Base-by-base conservation (phyloP, 1,139 yeast genomes). In the Saccharomyces hybrid region DNA sequence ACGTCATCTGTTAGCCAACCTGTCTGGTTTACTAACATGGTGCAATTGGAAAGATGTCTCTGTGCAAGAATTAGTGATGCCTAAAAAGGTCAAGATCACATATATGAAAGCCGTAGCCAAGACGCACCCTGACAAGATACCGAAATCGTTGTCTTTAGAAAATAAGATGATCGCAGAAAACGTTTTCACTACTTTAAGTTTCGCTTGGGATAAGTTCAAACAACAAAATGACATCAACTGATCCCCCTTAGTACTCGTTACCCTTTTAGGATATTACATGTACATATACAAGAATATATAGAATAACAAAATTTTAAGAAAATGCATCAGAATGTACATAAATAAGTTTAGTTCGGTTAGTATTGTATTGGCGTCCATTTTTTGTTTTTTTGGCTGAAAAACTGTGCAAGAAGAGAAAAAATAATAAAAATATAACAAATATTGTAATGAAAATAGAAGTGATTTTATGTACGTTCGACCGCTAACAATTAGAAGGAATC, bases 91-190 rank as follows among this genome's bases (percentile, higher is more conserved):
- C 48, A 91, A 93, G 69, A 74, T 91, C 49, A 77, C 78, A 34
- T 95, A 93, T 70, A 81, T 95, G 91, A 93, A 89, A 70, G 98
- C 97, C 0, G 95, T 90, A 47, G 84, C 96, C 34, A 82, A 85
- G 61, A 89, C 95, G 4, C 99, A 95, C 67, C 99, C 99, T 0
- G 99, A 95, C 70, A 95, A 95, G 70, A 74, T 90, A 46, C 74
- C 76, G 34, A 63, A 65, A 24, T 78, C 82, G 1, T 72, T 83
- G 7, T 71, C 73, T 31, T 74, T 82, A n/a, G 93, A 88, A 62
- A 81, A 82, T 57, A 85, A 85, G 67, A 81, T 91, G 85, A 76
- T 91, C 52, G 95, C 98, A 32, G 93, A 90, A 64, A 83, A 84
- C 8, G 95, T 93, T 0, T 95, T 95, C 66, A 86, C 90, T 49